Evolutionary conservation across 2,329 filamentous ascomycete species (phyloP).

Genomic region (Juglanconis oblonga): DNA sequence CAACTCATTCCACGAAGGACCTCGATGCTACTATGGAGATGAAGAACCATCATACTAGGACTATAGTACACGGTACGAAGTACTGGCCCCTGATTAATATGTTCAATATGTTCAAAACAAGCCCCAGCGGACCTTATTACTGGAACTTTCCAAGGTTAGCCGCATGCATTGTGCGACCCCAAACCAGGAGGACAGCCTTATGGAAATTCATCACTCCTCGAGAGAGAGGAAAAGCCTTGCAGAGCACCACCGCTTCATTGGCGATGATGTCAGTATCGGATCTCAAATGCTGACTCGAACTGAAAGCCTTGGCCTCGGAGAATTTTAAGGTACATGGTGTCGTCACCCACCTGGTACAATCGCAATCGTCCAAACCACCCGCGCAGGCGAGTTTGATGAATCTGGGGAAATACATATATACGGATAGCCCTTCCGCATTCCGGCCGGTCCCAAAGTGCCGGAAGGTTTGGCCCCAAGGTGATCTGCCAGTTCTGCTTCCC

Average conservation of each 20-base stretch:
- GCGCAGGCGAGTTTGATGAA: not conserved
- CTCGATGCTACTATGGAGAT: too few species aligned
- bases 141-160: not conserved
- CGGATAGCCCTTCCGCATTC: not conserved
- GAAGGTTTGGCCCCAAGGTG: not conserved
- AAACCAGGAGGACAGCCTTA: not conserved
- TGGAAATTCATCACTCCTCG: not conserved
- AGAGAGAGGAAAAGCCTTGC: not conserved
- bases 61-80: too few species aligned
- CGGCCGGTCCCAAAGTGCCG: not conserved
- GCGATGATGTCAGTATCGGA: not conserved
- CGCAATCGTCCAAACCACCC: not conserved
- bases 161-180: constrained; percentile 15
- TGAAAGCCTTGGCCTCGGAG: not conserved
- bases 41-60: too few species aligned
- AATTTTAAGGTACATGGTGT: not conserved
- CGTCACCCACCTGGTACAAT: not conserved
- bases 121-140: constrained; percentile 7
- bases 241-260: not conserved
- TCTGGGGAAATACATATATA: constrained; percentile 2
- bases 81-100: not conserved
- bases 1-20: not conserved
- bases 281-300: not conserved
- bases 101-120: constrained; percentile 16
- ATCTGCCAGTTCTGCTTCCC: not conserved